Base-by-base conservation (phyloP, 768 basidiomycete genomes). In the Collybiopsis confluens region DNA sequence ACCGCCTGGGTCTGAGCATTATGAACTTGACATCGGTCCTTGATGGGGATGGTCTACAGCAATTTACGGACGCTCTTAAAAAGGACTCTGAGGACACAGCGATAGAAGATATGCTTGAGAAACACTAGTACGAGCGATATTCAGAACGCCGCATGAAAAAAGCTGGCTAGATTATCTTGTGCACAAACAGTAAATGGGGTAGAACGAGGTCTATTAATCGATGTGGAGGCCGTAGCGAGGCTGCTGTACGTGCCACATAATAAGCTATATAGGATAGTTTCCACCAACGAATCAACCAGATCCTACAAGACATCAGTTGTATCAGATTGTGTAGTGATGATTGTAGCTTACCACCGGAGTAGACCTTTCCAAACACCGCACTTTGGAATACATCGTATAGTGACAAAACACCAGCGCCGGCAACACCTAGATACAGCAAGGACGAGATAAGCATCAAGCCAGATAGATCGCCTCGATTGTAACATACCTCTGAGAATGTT, bases 1-100 rank as follows among this genome's bases (percentile, higher is more conserved):
- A 98, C 61, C 80, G 94, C 0, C 83, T 97, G 38, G 88, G 88
- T 3, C 64, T 94, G 23, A 87, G 89, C 1, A 58, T 91, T 24
- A 84, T 75, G 70, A 88, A 88, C 56, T 73, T 90, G 3, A 68
- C 72, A 3, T 76, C 79, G 0, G 80, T 88, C 3, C 75, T 90
- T 64, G 85, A 88, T 59, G 86, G 84, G 2, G 80, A 84, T 24
- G 83, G 78, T 1, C 61, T 89, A 21, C 72, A 79, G 37, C 73
- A 74, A 9, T 79, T 90, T 45, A 61, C 88, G 27, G 74, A 76
- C 48, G 84, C 79, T 2, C 68, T 89, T 49, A 72, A 75, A 58
- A 75, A 75, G 50, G 70, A 83, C 56, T 75, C 83, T 58, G 73
- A 80, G n/a, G 80, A 80, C 57, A 72, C 73, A 30, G 64, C 73